These are phyloP conservation scores for Krasilnikovozyma curviuscula DNA, from an alignment of 768 basidiomycete genomes.

Conservation along the genomic window DNA sequence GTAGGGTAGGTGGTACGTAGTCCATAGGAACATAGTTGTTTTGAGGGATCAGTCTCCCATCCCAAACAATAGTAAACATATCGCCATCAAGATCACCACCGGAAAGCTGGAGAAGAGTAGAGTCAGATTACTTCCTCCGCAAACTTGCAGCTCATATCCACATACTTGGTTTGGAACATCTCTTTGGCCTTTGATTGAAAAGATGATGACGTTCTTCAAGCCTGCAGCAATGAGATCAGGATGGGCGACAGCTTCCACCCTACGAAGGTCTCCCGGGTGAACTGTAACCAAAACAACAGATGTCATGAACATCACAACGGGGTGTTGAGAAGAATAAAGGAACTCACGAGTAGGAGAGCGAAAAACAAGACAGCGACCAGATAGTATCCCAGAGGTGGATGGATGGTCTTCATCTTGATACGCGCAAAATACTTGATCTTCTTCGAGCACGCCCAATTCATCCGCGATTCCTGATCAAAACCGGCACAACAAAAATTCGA, in stretches of 20 bases:
- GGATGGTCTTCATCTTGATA: background rate
- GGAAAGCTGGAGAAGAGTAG: background rate
- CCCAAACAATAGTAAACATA: conserved; percentile 5
- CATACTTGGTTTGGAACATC: conserved; percentile 1
- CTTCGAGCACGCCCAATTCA: conserved; percentile 1
- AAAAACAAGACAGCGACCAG: background rate
- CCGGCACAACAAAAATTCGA: background rate
- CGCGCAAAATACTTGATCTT: conserved; percentile 4
- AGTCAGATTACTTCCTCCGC: background rate
- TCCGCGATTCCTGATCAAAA: background rate
- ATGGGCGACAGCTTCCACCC: conserved; percentile 2
- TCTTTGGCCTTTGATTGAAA: background rate
- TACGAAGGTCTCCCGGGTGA: conserved; percentile 2
- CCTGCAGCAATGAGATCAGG: conserved; percentile 1
- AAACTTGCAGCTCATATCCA: no score
- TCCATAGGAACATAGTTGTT: background rate
- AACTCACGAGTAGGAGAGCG: conserved; percentile 1
- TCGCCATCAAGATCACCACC: conserved; percentile 7
- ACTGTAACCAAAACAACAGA: background rate
- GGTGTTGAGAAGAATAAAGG: background rate
- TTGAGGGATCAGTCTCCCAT: background rate
- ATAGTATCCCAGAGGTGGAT: background rate
- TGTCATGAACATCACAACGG: background rate
- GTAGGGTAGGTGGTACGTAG: background rate
- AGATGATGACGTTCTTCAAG: conserved; percentile 5